These are phyloP conservation scores for Beauveria medogensis DNA, from an alignment of 2,329 filamentous ascomycete species.

Conservation along the genomic window DNA sequence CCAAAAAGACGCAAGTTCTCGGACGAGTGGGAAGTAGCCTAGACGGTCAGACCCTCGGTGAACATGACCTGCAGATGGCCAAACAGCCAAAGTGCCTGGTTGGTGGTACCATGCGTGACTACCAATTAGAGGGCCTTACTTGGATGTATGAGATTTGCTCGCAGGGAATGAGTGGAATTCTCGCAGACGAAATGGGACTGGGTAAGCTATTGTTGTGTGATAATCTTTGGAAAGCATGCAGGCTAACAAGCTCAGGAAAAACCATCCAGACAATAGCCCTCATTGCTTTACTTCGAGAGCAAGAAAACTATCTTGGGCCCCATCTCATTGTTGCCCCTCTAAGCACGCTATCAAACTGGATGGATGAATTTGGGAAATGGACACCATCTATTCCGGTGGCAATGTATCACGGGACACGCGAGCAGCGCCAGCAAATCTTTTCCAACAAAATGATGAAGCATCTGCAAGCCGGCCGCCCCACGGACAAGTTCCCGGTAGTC, in stretches of 20 bases:
- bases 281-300: slow-evolving; percentile 78
- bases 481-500: slow-evolving; percentile 73
- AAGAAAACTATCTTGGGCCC: slow-evolving; percentile 73
- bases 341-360: slow-evolving; percentile 92
- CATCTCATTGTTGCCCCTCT: slow-evolving; percentile 86
- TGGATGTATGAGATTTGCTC: slow-evolving; percentile 81
- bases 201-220: slow-evolving; percentile 30
- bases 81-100: slow-evolving; percentile 78
- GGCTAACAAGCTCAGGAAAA: slow-evolving; percentile 50
- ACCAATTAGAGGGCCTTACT: slow-evolving; percentile 87
- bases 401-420: slow-evolving; percentile 80
- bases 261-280: slow-evolving; percentile 86
- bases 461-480: slow-evolving; percentile 52
- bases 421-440: slow-evolving; percentile 69
- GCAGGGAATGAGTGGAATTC: slow-evolving; percentile 82
- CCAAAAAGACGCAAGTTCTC: slow-evolving; percentile 54
- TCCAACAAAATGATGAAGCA: slow-evolving; percentile 61
- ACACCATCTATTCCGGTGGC: slow-evolving; percentile 80
- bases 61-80: slow-evolving; percentile 68
- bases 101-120: slow-evolving; percentile 85
- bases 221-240: neutral
- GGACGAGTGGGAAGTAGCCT: slow-evolving; percentile 54
- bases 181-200: slow-evolving; percentile 91
- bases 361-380: slow-evolving; percentile 88
- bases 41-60: slow-evolving; percentile 51